These are phyloP conservation scores for Paecilomyces fulvus DNA, from an alignment of 2,329 filamentous ascomycete genomes.

Conservation along the genomic window DNA sequence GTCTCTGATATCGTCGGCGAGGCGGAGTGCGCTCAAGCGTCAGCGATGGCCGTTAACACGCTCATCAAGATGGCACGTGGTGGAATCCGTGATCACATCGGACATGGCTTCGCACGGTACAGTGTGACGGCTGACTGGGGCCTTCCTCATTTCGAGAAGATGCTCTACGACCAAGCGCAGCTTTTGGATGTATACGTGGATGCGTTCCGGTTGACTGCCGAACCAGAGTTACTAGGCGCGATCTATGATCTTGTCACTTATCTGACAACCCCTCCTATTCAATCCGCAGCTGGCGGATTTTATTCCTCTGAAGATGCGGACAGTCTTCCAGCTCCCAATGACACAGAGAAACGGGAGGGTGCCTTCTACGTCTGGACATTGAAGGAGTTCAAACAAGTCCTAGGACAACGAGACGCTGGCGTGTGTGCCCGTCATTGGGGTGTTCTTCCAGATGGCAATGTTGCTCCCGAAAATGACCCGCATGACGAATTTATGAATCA, in stretches of 20 bases:
- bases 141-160: conserved; percentile 93
- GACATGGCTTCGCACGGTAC: conserved; percentile 73
- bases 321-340: conserved; percentile 64
- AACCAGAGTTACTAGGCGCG: conserved; percentile 65
- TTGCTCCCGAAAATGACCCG: conserved; percentile 71
- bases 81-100: conserved; percentile 66
- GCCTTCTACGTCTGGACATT: conserved; percentile 93
- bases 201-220: conserved; percentile 63
- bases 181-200: conserved; percentile 77
- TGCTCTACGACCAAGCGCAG: conserved; percentile 87
- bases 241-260: conserved; percentile 83
- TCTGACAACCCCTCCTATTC: conserved; percentile 62
- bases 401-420: conserved; percentile 60
- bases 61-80: conserved; percentile 68
- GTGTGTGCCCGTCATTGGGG: conserved; percentile 80
- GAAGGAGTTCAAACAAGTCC: conserved; percentile 71
- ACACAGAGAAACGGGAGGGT: conserved; percentile 77
- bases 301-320: conserved; percentile 86
- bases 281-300: conserved; percentile 63
- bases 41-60: conserved; percentile 71
- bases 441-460: conserved; percentile 75
- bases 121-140: conserved; percentile 90
- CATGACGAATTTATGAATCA: conserved; percentile 93
- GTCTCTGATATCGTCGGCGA: conserved; percentile 84
- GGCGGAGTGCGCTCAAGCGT: conserved; percentile 63